phyloP scores from a whole-genome alignment of 2,329 filamentous ascomycete genomes.

The Fusarium nurragi region DNA sequence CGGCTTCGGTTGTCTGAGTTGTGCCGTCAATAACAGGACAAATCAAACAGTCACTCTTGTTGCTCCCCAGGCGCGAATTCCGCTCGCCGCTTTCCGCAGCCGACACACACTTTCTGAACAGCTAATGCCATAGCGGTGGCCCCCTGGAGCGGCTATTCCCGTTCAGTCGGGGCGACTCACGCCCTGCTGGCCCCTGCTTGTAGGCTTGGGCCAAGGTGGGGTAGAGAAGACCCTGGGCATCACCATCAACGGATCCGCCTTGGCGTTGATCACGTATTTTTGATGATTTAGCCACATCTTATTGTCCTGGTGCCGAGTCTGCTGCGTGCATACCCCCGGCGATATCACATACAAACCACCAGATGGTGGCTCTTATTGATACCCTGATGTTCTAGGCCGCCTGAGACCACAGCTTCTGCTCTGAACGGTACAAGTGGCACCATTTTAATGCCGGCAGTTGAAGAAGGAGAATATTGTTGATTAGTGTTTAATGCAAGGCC shows the following conservation, averaged over 20 bases:
- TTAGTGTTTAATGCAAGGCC: neutral
- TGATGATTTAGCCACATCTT: conserved; percentile 23
- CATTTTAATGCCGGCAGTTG: conserved; percentile 34
- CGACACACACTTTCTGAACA: conserved; percentile 6
- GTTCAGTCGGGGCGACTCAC: conserved; percentile 18
- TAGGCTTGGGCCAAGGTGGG: conserved; percentile 10
- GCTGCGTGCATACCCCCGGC: neutral
- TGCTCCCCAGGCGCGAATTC: conserved; percentile 35
- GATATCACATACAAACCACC: neutral
- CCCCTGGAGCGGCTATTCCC: conserved; percentile 24
- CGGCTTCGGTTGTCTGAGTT: conserved; percentile 29
- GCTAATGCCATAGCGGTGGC: neutral
- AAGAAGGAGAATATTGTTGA: neutral
- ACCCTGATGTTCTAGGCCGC: conserved; percentile 23
- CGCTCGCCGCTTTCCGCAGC: conserved; percentile 27
- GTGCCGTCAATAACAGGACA: conserved; percentile 10
- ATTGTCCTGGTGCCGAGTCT: conserved; percentile 2
- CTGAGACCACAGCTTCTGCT: conserved; percentile 15
- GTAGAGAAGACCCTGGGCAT: conserved; percentile 36
- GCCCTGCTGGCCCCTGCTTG: conserved; percentile 39
- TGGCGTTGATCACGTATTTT: conserved; percentile 34
- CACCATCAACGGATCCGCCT: conserved; percentile 32
- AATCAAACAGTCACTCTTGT: conserved; percentile 16
- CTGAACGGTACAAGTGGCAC: conserved; percentile 9
- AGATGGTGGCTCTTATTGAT: conserved; percentile 18